Evolutionary conservation across 2,329 filamentous ascomycete species (phyloP), one percentile per base, ranked within the genome.

Genomic region (Microdochium paspali): DNA sequence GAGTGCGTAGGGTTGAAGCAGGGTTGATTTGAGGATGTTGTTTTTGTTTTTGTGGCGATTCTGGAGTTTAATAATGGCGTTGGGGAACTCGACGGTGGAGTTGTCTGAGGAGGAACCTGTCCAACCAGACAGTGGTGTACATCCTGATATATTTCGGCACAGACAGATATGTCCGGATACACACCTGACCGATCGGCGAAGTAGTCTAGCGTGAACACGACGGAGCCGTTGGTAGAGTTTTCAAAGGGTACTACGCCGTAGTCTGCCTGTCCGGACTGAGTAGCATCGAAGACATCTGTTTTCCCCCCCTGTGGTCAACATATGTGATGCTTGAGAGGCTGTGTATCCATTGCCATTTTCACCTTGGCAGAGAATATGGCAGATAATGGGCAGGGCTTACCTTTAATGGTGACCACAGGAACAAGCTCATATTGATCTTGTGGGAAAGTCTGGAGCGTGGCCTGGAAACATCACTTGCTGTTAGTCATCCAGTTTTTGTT

Each of bases 191-290:
- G 74, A 67, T 95, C 89, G 54, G 88, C 88, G 50, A 98, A 80
- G 54, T 91, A 80, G 66, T 96, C 90, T 23, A 97, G 77, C 0
- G 90, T 95, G 64, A 89, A 87, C 48, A 93, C 82, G 45, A 98
- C 93, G 47, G 85, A 84, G 59, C 93, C 93, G 66, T 97, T 95
- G 61, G 88, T 91, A 35, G 87, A 94, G 71, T 98, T 98, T 63
- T 97, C 91, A 66, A 95, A 90, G 6, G 93, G 93, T 2, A 96
- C 86, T 26, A 97, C 86, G 55, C 90, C 93, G 48, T 83, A 83
- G 46, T 76, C 67, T 1, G 79, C 80, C 42, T 70, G 62, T 49
- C 79, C 76, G 31, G 74, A 72, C 59, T 94, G 88, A 5, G 95
- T 85, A 15, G 82, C 76, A 45, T 82, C 73, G 64, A 96, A 95